phyloP scores from a whole-genome alignment of 176 grass and related monocot species.

The Oryza longistaminata region DNA sequence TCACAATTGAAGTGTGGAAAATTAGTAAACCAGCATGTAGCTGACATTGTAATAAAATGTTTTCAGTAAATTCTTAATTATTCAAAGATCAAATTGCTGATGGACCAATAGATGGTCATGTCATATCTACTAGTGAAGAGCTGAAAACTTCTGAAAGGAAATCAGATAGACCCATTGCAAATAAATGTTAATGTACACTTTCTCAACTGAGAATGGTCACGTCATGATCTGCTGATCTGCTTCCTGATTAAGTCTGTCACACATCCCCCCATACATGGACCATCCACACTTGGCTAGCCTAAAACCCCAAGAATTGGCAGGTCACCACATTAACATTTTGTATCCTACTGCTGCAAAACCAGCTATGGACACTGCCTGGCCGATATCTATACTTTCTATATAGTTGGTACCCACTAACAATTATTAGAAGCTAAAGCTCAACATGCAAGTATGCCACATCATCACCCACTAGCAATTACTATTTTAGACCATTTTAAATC shows the following conservation, averaged over 20 bases:
- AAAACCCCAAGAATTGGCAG: not conserved
- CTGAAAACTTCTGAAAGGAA: not conserved
- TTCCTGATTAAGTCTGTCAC: not conserved
- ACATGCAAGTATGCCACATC: no score
- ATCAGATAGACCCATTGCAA: not conserved
- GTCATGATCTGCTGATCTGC: not conserved
- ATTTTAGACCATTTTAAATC: no score
- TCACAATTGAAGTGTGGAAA: constrained; percentile 21
- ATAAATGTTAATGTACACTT: not conserved
- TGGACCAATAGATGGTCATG: not conserved
- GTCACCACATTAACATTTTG: not conserved
- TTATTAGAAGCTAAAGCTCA: no score
- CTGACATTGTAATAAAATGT: not conserved
- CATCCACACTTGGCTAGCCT: not conserved
- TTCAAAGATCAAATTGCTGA: not conserved
- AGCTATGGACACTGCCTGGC: not conserved
- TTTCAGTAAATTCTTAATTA: constrained; percentile 25
- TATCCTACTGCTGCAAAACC: not conserved
- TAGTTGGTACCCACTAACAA: no score
- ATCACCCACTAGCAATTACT: no score
- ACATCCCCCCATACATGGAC: not conserved
- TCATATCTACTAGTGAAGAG: not conserved
- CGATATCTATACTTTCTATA: no score
- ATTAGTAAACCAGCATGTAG: not conserved
- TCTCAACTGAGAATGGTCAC: not conserved